phyloP scores from a whole-genome alignment of 345 rosid species.

The Syzygium grande region DNA sequence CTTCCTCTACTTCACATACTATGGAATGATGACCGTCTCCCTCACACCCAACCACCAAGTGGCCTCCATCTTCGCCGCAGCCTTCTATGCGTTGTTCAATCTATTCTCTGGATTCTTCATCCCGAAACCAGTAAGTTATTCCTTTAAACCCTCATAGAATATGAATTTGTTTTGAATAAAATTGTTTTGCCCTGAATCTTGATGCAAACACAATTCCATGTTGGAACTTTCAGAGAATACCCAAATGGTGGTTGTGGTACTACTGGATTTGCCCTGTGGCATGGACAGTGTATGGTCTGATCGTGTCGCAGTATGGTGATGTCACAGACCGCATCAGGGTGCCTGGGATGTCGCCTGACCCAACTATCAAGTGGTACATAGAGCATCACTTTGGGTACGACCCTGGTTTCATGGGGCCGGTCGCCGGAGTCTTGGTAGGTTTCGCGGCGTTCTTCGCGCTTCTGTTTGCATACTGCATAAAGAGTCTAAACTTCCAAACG shows the following conservation, averaged over 20 bases:
- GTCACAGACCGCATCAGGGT: neutral
- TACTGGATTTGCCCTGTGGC: conserved; percentile 31
- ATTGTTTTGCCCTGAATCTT: neutral
- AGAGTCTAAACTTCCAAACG: conserved; percentile 6
- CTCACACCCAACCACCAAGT: conserved; percentile 17
- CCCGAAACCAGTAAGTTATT: conserved; percentile 12
- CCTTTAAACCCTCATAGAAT: neutral
- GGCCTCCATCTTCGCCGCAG: conserved; percentile 15
- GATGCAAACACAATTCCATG: neutral
- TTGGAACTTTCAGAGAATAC: conserved; percentile 22
- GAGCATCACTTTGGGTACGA: conserved; percentile 5
- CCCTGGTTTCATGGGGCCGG: conserved; percentile 20
- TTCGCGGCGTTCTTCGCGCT: conserved; percentile 19
- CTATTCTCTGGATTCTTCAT: conserved; percentile 17
- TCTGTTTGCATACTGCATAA: conserved; percentile 8
- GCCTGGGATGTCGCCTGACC: neutral
- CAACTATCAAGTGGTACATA: conserved; percentile 5
- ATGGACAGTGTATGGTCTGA: conserved; percentile 16
- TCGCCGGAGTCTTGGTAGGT: conserved; percentile 22
- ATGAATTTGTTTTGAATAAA: neutral
- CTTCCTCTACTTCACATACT: conserved; percentile 19
- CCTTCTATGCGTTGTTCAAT: conserved; percentile 14
- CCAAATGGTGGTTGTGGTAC: conserved; percentile 46
- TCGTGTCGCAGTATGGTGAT: conserved; percentile 12
- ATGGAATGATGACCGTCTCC: conserved; percentile 19